phyloP scores from a whole-genome alignment of 768 basidiomycete species.

The Fistulinella prunicolor region DNA sequence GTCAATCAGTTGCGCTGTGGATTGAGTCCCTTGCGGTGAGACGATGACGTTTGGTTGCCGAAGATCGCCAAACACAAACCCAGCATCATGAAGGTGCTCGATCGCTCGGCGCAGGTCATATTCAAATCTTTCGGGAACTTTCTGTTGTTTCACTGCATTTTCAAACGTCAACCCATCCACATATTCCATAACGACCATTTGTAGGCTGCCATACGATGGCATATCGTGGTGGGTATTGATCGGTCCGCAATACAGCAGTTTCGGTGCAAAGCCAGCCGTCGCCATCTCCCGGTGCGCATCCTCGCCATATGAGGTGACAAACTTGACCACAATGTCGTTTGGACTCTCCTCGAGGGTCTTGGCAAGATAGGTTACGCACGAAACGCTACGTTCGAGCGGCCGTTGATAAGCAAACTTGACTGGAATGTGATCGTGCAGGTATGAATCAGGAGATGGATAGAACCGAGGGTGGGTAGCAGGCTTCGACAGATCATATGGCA shows the following conservation, averaged over 20 bases:
- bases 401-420: conserved; percentile 20
- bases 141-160: background rate
- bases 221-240: conserved; percentile 5
- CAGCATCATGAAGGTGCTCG: conserved; percentile 26
- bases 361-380: conserved; percentile 27
- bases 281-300: conserved; percentile 35
- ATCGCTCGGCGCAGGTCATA: conserved; percentile 21
- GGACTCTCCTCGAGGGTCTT: conserved; percentile 1
- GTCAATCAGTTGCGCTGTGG: background rate
- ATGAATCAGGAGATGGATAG: conserved; percentile 18
- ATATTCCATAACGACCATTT: conserved; percentile 43
- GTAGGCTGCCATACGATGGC: conserved; percentile 16
- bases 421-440: background rate
- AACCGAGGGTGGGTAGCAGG: conserved; percentile 12
- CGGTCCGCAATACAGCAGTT: conserved; percentile 30
- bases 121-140: conserved; percentile 14
- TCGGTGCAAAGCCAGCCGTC: conserved; percentile 22
- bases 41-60: conserved; percentile 35
- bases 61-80: conserved; percentile 39
- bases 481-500: background rate
- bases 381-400: conserved; percentile 15
- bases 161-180: conserved; percentile 17
- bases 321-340: conserved; percentile 35
- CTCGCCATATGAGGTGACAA: conserved; percentile 33
- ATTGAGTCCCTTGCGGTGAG: background rate